Evolutionary conservation across 202 grass and related monocot species (phyloP).

Genomic region (Panicum virgatum): DNA sequence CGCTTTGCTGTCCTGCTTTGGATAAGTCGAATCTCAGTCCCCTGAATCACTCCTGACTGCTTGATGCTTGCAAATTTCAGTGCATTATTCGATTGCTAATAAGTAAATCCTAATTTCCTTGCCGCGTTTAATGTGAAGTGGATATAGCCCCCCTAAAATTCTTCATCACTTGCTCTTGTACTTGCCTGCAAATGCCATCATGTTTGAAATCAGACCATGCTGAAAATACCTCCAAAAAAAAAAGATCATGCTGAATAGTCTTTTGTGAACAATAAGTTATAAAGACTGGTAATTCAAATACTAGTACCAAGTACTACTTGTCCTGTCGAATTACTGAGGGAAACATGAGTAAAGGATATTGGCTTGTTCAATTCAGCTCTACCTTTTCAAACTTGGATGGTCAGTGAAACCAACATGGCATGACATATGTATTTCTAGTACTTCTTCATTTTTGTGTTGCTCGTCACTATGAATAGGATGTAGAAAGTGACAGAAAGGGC

Average conservation of each 20-base stretch:
- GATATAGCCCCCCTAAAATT: not conserved
- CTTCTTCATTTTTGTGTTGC: not conserved
- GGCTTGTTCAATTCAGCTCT: not conserved
- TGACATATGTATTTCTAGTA: not conserved
- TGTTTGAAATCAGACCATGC: not conserved
- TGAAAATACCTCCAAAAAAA: too few species aligned
- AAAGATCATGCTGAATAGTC: not conserved
- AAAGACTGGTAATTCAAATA: not conserved
- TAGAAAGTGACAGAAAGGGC: not conserved
- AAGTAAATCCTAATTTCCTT: not conserved
- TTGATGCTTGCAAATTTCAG: not conserved
- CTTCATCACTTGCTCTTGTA: not conserved
- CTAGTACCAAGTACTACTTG: not conserved
- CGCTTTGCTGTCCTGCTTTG: not conserved
- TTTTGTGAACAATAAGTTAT: not conserved
- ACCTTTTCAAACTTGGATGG: not conserved
- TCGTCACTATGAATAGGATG: not conserved
- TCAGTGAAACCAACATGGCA: constrained; percentile 15
- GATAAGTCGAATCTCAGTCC: not conserved
- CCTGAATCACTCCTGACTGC: not conserved
- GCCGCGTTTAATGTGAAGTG: not conserved
- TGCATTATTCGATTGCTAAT: not conserved
- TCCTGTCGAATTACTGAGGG: not conserved
- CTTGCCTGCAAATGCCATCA: not conserved
- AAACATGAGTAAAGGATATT: not conserved